A percentile compares a stretch with the other conserved stretches of the same genome.
Evolutionary conservation across 495 filamentous ascomycete species (phyloP).

Genomic region (Aspergillus saccharolyticus): DNA sequence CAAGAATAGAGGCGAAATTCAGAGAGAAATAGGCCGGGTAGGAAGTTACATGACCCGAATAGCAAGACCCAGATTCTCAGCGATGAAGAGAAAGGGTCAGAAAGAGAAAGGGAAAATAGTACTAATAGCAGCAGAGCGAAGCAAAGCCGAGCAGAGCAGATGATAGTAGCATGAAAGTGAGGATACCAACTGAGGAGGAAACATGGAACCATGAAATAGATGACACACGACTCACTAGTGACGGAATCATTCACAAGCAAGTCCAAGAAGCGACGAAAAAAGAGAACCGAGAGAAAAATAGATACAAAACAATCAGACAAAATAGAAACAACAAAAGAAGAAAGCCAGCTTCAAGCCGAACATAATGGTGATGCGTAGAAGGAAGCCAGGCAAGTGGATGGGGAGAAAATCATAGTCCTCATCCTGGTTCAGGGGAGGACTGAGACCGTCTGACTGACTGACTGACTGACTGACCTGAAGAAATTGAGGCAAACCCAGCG

Average conservation of each 20-base stretch:
- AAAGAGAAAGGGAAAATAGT: neutral
- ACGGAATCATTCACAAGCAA: neutral
- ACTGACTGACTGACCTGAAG: slow-evolving; percentile 14
- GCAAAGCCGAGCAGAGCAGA: neutral
- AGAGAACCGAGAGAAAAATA: neutral
- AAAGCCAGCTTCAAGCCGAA: neutral
- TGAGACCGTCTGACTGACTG: too few relatives aligned
- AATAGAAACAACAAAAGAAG: slow-evolving; percentile 1
- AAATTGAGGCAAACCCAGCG: slow-evolving; percentile 11
- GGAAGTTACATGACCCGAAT: neutral
- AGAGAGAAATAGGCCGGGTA: neutral
- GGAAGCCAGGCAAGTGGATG: neutral
- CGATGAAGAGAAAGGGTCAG: neutral
- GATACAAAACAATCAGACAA: slow-evolving; percentile 6
- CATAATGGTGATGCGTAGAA: neutral
- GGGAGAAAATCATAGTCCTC: neutral
- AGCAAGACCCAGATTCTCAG: neutral
- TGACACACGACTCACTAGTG: neutral
- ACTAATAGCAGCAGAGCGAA: neutral
- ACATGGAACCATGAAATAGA: neutral
- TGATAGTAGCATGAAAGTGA: neutral
- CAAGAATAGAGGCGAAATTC: neutral
- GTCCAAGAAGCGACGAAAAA: neutral
- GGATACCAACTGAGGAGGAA: neutral
- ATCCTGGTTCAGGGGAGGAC: slow-evolving; percentile 4